phyloP scores from a whole-genome alignment of 306 rosid species.

The Cicer chorassanicum region DNA sequence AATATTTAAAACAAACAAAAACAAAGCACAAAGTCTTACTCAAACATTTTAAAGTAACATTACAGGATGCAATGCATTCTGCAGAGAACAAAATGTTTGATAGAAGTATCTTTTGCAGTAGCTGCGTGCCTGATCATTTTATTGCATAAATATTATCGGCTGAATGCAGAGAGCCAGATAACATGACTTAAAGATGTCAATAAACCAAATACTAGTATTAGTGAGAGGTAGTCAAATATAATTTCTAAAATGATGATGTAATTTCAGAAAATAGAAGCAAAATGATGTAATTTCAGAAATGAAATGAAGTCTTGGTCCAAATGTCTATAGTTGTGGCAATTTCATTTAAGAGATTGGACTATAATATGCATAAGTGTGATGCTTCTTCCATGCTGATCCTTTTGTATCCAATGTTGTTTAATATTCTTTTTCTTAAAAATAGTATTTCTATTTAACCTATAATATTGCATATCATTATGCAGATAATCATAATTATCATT shows the following conservation, averaged over 20 bases:
- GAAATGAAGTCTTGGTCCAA: slow-evolving; percentile 17
- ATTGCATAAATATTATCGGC: slow-evolving; percentile 17
- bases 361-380: slow-evolving; percentile 2
- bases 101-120: slow-evolving; percentile 15
- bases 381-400: slow-evolving; percentile 14
- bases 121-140: neutral
- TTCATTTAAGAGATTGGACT: neutral
- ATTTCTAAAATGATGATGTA: no score
- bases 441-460: neutral
- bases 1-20: slow-evolving; percentile 1
- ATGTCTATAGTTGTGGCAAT: neutral
- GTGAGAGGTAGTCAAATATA: neutral
- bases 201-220: neutral
- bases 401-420: neutral
- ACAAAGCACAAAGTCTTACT: neutral
- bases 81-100: no score
- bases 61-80: neutral
- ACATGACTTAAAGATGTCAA: slow-evolving; percentile 8
- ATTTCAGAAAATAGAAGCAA: slow-evolving; percentile 2
- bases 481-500: slow-evolving; percentile 4
- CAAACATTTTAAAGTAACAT: slow-evolving; percentile 13
- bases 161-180: slow-evolving; percentile 26
- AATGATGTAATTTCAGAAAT: slow-evolving; percentile 2
- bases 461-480: slow-evolving; percentile 3
- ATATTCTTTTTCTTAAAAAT: neutral